Evolutionary conservation across 345 rosid species (phyloP), one percentile per base, ranked within the genome.

Genomic region (Alliaria petiolata): DNA sequence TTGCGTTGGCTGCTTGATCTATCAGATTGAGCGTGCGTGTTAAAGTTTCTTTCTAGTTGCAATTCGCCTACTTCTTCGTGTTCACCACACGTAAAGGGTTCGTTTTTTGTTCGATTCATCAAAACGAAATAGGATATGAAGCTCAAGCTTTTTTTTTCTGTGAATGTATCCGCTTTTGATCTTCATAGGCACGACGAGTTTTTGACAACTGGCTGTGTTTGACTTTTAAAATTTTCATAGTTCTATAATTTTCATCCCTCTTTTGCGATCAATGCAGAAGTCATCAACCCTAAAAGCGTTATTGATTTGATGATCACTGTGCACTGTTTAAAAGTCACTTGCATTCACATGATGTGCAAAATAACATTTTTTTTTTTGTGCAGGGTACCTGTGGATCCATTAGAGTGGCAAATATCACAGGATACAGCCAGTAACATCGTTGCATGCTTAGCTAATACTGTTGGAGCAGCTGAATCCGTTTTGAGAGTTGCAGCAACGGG

Each of bases 381-480:
- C 52, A 87, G 99, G 76, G 89, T 89, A 19, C 97, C 96, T 6
- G 96, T 91, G 55, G 98, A 91, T 82, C 98, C 98, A 4, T 83
- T 93, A 46, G 96, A 93, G 81, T 91, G 99, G 97, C 97, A 95
- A 81, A 89, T 95, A 54, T 95, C 96, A 31, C 96, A 89, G 73
- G 96, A 88, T 63, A 82, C 95, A 7, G 99, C 98, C 14, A 80
- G 85, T 62, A 77, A 74, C 62, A 79, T 89, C 36, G 80, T 88
- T 52, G 97, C 91, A 0, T 84, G 91, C 83, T 81, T 93, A 25
- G 98, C 96, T 68, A 93, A 91, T 80, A 93, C 96, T 11, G 76
- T 93, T 2, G 97, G 96, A 30, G 97, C 95, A 7, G 89, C 98
- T 4, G 97, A 91, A 73, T 91, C 98, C 15, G 98, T 93, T 65